Evolutionary conservation across 139 green algal genomes (phyloP), one percentile per base, ranked within the genome.

Genomic region (Yamagishiella unicocca): DNA sequence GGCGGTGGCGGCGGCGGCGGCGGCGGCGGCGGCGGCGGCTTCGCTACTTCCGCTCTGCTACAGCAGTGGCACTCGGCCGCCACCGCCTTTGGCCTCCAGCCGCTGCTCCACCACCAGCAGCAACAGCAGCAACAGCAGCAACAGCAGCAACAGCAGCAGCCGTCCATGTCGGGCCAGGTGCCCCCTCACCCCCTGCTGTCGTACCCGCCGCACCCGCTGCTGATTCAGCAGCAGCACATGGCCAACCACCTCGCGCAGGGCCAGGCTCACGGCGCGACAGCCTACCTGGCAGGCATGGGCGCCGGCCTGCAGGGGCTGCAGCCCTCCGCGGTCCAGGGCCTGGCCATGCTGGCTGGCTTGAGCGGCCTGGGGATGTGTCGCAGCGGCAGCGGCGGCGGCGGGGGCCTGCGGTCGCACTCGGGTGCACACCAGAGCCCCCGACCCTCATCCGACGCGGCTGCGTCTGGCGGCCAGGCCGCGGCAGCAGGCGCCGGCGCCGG

Each of bases 141-240:
- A 33, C 67, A 50, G 67, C 67, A 75, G 67, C 67, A 46, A 55
- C 46, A 66, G 33, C 29, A 21, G 46, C 74, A 14, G 31, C 14
- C 70, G 40, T 3, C n/a, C 40, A 9, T 21, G 3, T 21, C 46
- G 21, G 31, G 9, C 6, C 12, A 17, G 64, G 64, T 8, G n/a
- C 29, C 64, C n/a, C 29, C 29, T 72, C 9, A 6, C 19, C 2
- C 46, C 46, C 46, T 68, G 31, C 50, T 67, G 33, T 35, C 46
- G n/a, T 75, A 66, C 38, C 2, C 78, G 10, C 40, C 61, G 40
- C 78, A 85, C 40, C 78, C 78, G 10, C 62, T 85, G 62, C 80
- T 86, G 3, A 2, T 85, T 3, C 79, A 85, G 64, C 80, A 86
- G 43, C 80, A 86, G n/a, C 46, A 86, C 80, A 45, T 77, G 80